Base-by-base conservation (phyloP, 441 rosid species). In the Euphorbia neoarborescens region DNA sequence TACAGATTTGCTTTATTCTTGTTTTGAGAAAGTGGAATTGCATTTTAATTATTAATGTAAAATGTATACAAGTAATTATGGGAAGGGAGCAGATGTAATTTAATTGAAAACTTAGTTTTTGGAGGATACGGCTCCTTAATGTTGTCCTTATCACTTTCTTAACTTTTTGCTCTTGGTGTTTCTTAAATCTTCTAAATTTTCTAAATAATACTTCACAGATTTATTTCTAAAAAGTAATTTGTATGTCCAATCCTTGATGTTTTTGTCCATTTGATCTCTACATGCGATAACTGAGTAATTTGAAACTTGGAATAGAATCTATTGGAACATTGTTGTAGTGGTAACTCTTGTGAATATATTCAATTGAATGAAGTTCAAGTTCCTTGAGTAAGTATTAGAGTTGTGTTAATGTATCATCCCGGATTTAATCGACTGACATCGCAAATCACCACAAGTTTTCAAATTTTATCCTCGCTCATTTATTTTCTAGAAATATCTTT, bases 61-160 rank as follows among this genome's bases (percentile, higher is more conserved):
- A 32, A 32, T 32, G 4, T 32, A 32, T 32, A 32, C 4, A 32
- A n/a, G n/a, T 4, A 2, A 32, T 4, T 32, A 32, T 32, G 34
- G 34, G 34, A 32, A 32, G 34, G 4, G 34, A 32, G 34, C 34
- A 32, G 34, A 46, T 46, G 51, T n/a, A 32, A 37, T 28, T 30
- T n/a, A 20, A 35, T 19, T 50, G 22, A 50, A 66, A 44, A 0
- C 42, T 32, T 28, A 5, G 44, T 32, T 50, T 25, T 66, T 68
- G 71, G 71, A 68, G 32, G 35, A 37, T 53, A 44, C 34, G 71
- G 71, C 37, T 56, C 19, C 14, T 37, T 37, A 15, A 37, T 54
- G 5, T 68, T 56, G 71, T 68, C 62, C 48, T 54, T 68, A 24
- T 56, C 58, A 35, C 17, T 38, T 1, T 35, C 0, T 67, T 53